These are phyloP conservation scores for Ophiostoma sp. DNA, from an alignment of 2,329 filamentous ascomycete genomes.

Conservation along the genomic window DNA sequence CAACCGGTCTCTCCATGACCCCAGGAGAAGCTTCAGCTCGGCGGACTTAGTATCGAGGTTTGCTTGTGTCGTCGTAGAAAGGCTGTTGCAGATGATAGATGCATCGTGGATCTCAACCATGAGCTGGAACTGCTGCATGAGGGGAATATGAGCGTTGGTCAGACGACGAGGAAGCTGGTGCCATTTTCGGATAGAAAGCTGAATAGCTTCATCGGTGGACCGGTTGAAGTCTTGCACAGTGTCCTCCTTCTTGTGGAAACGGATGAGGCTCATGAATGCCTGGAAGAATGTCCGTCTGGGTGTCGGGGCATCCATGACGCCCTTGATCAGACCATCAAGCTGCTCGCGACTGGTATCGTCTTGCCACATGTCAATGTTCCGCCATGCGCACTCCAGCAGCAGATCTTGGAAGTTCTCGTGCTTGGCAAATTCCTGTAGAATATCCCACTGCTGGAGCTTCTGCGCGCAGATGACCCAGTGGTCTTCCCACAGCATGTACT, in stretches of 20 bases:
- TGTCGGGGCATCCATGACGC: conserved; percentile 94
- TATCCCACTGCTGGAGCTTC: conserved; percentile 98
- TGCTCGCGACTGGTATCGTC: conserved; percentile 80
- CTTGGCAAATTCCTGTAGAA: conserved; percentile 94
- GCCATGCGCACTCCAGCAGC: conserved; percentile 90
- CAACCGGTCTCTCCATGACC: conserved; percentile 89
- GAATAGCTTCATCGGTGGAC: conserved; percentile 92
- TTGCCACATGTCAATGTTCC: conserved; percentile 92
- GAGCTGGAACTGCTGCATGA: conserved; percentile 96
- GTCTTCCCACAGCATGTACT: conserved; percentile 99
- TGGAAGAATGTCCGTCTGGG: conserved; percentile 94
- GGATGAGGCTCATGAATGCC: conserved; percentile 93
- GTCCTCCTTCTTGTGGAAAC: conserved; percentile 87
- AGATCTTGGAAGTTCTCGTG: conserved; percentile 98
- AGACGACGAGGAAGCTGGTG: conserved; percentile 92
- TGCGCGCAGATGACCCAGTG: conserved; percentile 97
- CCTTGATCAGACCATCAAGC: conserved; percentile 89
- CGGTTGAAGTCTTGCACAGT: conserved; percentile 73
- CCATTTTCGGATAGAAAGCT: conserved; percentile 96
- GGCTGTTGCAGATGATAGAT: conserved; percentile 88
- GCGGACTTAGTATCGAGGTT: conserved; percentile 94
- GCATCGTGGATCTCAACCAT: conserved; percentile 96
- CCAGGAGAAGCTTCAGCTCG: conserved; percentile 87
- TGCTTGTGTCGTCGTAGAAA: conserved; percentile 72
- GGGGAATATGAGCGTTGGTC: conserved; percentile 89